Evolutionary conservation across 2,329 filamentous ascomycete genomes (phyloP).

Genomic region (Mariannaea sp.): DNA sequence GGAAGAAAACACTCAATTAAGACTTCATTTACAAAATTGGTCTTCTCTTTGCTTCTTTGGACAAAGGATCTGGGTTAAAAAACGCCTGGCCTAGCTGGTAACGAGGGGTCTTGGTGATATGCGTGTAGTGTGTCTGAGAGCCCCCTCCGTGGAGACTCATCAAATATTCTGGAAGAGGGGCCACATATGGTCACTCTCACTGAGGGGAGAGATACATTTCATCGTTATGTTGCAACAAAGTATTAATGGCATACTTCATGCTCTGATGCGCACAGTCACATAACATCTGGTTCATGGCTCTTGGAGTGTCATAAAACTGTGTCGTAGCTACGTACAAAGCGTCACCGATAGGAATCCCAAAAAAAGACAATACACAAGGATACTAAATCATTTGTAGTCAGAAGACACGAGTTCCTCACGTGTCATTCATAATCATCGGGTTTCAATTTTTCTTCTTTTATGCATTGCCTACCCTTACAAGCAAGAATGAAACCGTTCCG

Average conservation of each 20-base stretch:
- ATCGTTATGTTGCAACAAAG: too few relatives aligned
- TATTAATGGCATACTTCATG: too few relatives aligned
- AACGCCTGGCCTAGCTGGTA: too few relatives aligned
- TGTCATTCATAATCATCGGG: conserved; percentile 41
- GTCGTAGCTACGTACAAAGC: background rate
- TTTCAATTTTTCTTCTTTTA: conserved; percentile 44
- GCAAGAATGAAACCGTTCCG: conserved; percentile 47
- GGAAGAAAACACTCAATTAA: background rate
- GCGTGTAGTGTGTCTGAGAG: too few relatives aligned
- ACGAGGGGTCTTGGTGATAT: too few relatives aligned
- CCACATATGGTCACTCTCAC: background rate
- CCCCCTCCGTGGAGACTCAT: too few relatives aligned
- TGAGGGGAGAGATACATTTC: too few relatives aligned
- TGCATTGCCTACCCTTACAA: conserved; percentile 46
- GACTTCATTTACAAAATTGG: conserved; percentile 13
- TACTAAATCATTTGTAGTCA: conserved; percentile 31
- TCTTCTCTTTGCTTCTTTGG: too few relatives aligned
- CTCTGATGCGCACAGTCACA: background rate
- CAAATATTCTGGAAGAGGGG: background rate
- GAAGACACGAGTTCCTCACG: conserved; percentile 29
- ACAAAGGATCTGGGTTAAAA: too few relatives aligned
- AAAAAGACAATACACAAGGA: background rate
- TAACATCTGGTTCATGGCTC: background rate
- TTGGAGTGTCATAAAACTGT: background rate
- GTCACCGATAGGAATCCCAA: background rate